Percentiles rank a stretch among this genome's conserved stretches.
Evolutionary conservation across 176 grass and related monocot genomes (phyloP).

Genomic region (Miscanthus lutarioriparius): DNA sequence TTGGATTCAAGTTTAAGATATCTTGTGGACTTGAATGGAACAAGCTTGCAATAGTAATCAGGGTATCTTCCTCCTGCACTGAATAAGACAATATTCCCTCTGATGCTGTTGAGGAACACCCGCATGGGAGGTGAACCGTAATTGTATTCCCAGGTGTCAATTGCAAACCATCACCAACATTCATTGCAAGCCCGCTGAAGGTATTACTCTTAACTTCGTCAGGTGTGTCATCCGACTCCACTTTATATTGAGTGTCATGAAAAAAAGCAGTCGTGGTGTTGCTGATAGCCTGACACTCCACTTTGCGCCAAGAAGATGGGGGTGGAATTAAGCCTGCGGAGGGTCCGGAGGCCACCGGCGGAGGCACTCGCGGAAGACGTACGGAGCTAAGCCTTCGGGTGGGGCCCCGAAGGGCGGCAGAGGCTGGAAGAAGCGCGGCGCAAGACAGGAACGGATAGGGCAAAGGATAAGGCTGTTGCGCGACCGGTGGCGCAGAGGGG

Average conservation of each 20-base stretch:
- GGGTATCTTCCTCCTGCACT: background rate
- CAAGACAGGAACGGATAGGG: no score
- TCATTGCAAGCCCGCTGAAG: conserved; percentile 57
- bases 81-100: background rate
- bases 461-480: no score
- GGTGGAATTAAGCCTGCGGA: no score
- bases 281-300: conserved; percentile 35
- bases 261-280: conserved; percentile 31
- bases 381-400: no score
- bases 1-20: conserved; percentile 53
- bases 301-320: no score
- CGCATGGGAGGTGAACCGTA: conserved; percentile 45
- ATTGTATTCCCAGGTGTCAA: background rate
- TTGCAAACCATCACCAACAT: background rate
- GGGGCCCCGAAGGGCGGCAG: no score
- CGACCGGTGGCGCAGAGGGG: no score
- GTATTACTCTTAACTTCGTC: background rate
- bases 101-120: conserved; percentile 36
- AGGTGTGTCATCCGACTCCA: background rate
- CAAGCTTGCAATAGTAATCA: background rate
- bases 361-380: no score
- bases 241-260: conserved; percentile 42
- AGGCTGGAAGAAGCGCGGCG: no score
- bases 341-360: no score
- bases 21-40: conserved; percentile 35